Base-by-base conservation (phyloP, 352 stramenopile genomes). In the Phytophthora tubulina region DNA sequence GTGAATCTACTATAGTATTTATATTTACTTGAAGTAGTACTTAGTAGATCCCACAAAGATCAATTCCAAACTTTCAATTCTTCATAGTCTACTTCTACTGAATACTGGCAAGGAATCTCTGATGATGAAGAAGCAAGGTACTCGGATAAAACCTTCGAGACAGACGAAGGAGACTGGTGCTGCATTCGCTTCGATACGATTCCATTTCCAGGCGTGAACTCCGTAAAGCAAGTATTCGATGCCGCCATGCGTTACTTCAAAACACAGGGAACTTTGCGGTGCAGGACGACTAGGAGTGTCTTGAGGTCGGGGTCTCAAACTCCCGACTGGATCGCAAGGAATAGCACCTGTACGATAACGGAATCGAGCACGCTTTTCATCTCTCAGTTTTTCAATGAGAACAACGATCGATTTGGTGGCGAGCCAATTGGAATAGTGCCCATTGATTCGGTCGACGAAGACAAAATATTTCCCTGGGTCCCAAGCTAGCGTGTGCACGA, bases 211-310 rank as follows among this genome's bases (percentile, higher is more conserved):
- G 72, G 72, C 2, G 60, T 73, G 5, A 33, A 64, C 27, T 81
- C 65, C 38, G 41, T 75, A 13, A 30, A 73, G 46, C 44, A 73
- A 57, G 76, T 80, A 41, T 81, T 67, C 30, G 73, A 81, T 50
- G 76, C 70, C 36, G 46, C 79, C n/a, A 66, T 74, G 35, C 75
- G 74, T 46, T 68, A 64, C 33, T 63, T 78, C 30, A 60, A 61
- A 80, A 84, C 48, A 57, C 78, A 30, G 76, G 76, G 35, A 49
- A 65, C 42, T 63, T 75, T 31, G 68, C 66, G 2, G 55, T 78
- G 38, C 60, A 70, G 10, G 69, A 80, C 33, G 70, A 72, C 42
- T 72, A 73, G 33, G 56, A 78, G 17, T 49, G 27, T 11, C 33
- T 63, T 1, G 61, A 67, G 3, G 68, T 61, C 11, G 45, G 33